Evolutionary conservation across 306 rosid species (phyloP).

Genomic region (Urtica urens): DNA sequence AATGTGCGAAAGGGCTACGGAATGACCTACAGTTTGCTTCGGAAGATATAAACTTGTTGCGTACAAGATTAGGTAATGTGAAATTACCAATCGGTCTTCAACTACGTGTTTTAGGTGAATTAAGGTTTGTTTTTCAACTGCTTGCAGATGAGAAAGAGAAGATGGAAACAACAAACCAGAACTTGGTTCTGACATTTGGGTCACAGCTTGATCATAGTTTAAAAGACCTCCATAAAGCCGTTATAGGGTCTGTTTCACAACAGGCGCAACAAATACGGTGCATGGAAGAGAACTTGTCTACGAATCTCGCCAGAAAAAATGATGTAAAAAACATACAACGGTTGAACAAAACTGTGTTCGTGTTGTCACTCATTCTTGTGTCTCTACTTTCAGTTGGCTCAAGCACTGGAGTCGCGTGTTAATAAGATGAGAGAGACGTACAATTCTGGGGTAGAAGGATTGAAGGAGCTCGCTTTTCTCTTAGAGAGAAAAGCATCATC

Average conservation of each 20-base stretch:
- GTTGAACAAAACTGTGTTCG: conserved; percentile 7
- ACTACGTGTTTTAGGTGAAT: not conserved
- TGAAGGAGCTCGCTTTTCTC: conserved; percentile 50
- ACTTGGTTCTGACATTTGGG: conserved; percentile 46
- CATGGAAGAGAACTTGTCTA: conserved; percentile 60
- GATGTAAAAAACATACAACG: conserved; percentile 51
- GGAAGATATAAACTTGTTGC: conserved; percentile 47
- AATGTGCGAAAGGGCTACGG: conserved; percentile 65
- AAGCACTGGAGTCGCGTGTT: conserved; percentile 55
- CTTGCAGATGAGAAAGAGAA: conserved; percentile 55
- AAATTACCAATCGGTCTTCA: not conserved
- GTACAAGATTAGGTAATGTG: conserved; percentile 55
- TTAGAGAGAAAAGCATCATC: conserved; percentile 57
- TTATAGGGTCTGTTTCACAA: conserved; percentile 61
- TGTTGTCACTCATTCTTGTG: too few relatives aligned
- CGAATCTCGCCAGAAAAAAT: conserved; percentile 53
- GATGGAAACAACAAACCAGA: conserved; percentile 62
- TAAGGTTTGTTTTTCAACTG: not conserved
- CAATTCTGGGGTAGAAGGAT: conserved; percentile 46
- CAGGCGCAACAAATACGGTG: conserved; percentile 57
- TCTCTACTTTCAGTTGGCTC: conserved; percentile 44
- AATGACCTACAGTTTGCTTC: conserved; percentile 61
- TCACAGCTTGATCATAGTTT: conserved; percentile 57
- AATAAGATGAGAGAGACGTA: conserved; percentile 53
- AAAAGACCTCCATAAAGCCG: conserved; percentile 51